Base-by-base conservation (phyloP, 2,329 filamentous ascomycete species). In the Calonectria fujianensis region DNA sequence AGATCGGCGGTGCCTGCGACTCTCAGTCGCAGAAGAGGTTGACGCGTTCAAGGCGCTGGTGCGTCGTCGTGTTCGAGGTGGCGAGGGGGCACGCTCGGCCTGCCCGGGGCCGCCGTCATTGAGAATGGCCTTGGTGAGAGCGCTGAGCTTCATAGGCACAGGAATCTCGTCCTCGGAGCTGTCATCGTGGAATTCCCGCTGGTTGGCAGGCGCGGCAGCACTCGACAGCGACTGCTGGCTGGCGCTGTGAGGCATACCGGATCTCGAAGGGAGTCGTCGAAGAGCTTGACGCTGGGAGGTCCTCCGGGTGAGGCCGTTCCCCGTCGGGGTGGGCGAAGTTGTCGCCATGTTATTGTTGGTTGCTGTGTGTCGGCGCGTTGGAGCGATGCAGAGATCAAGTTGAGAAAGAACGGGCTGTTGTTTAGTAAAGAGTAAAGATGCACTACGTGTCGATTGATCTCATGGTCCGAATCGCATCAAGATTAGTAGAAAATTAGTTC, bases 111-210 rank as follows among this genome's bases (percentile, higher is more conserved):
- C 89, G 54, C 91, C 90, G 74, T 93, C 91, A 72, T 92, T 91
- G 31, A 98, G 89, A 20, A 98, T 89, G 27, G 95, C 96, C 83
- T 97, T 96, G 64, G 96, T 98, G 78, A 97, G 91, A 80, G 96
- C 96, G 83, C 96, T 98, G 83, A 98, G 94, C 87, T 97, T 97
- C 91, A 97, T 95, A 80, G 96, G 96, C 79, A 95, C 94, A 20
- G 94, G 94, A 35, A 97, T 95, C 85, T 98, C 96, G 82, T 98
- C 96, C 85, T 98, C 96, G 31, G 96, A 98, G 88, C 95, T 98
- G 83, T 98, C 96, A 80, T 95, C 93, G 78, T 83, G 77, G 74
- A 84, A 93, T 73, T 84, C 89, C 63, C 88, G 87, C 73, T 88
- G 88, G 70, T 88, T 84, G 50, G 86, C 85, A 54, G 85, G 65